Evolutionary conservation across 1,284 basidiomycete genomes (phyloP), one percentile per base, ranked within the genome.

Genomic region (Microbotryum scabiosae): DNA sequence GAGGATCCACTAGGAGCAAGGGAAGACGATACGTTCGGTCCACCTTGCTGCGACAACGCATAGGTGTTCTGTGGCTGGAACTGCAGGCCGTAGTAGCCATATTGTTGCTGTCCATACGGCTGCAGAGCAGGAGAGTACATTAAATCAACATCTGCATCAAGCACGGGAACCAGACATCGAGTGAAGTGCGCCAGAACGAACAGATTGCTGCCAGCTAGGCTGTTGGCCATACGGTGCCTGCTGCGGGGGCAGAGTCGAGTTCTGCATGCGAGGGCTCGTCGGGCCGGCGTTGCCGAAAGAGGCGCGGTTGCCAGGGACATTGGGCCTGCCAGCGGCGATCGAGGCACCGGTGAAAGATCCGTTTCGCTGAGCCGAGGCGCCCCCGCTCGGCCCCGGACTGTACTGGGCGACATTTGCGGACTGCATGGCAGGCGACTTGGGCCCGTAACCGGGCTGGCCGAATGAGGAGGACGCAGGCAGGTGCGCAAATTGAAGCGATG

Each of bases 181-280:
- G 36, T 14, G 16, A 12, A 41, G 14, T 41, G 16, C 16, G 16
- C 12, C 14, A 41, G 14, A 41, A 41, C 36, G 14, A 10, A 41
- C 36, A 41, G 36, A 16, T 41, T 41, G 36, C 36, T 41, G 36
- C 36, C 36, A 41, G 10, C 36, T 18, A 18, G 36, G 12, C 36
- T 41, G 36, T 41, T 12, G 36, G 36, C 36, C 36, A 41, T 41
- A 41, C 9, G 36, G 36, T 41, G 36, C 36, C 16, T 41, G 54
- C 47, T 54, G 59, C 8, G 56, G 44, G 9, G 56, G 54, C 4
- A 64, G 54, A n/a, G 36, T 30, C 20, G 51, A 58, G n/a, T 51
- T 59, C 46, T 49, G 56, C 61, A 65, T 56, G 51, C 66, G 36
- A 25, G 66, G 66, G 32, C 61, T 63, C 26, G 63, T 68, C 21